Percentiles rank a stretch among this genome's conserved stretches.
These are phyloP conservation scores for Protomyces lactucae-debilis DNA, from an alignment of 1,139 yeast genomes.

Conservation along the genomic window DNA sequence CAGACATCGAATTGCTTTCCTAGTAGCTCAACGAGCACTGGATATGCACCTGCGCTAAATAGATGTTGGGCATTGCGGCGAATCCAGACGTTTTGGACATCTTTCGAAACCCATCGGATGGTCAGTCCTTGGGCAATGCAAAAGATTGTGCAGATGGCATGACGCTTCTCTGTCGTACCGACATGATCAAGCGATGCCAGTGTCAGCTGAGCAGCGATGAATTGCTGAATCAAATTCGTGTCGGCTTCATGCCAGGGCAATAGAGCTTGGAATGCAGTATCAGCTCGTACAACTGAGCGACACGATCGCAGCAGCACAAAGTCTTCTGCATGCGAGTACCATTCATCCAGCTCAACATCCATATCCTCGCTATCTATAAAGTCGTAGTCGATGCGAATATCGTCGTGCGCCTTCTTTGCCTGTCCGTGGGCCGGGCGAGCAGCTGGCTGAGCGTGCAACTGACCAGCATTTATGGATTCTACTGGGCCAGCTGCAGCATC, in stretches of 20 bases:
- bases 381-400: conserved; percentile 36
- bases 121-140: conserved; percentile 45
- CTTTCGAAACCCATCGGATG: conserved; percentile 40
- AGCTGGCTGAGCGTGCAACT: neutral
- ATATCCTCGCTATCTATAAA: conserved; percentile 36
- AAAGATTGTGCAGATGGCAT: conserved; percentile 31
- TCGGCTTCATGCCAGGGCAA: neutral
- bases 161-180: conserved; percentile 31
- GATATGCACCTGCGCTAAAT: neutral
- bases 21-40: neutral
- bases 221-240: neutral
- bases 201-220: neutral
- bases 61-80: conserved; percentile 32
- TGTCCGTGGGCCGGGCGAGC: neutral
- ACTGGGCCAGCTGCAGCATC: neutral
- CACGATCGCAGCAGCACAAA: conserved; percentile 18
- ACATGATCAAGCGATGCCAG: conserved; percentile 3
- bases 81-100: conserved; percentile 34
- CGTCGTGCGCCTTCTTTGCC: conserved; percentile 20
- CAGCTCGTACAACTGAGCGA: neutral
- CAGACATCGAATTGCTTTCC: neutral
- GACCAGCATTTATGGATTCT: neutral
- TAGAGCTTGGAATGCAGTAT: neutral
- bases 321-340: conserved; percentile 39
- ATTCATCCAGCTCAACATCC: conserved; percentile 38